Evolutionary conservation across 139 green algal genomes (phyloP).

Genomic region (Mesostigma viride): DNA sequence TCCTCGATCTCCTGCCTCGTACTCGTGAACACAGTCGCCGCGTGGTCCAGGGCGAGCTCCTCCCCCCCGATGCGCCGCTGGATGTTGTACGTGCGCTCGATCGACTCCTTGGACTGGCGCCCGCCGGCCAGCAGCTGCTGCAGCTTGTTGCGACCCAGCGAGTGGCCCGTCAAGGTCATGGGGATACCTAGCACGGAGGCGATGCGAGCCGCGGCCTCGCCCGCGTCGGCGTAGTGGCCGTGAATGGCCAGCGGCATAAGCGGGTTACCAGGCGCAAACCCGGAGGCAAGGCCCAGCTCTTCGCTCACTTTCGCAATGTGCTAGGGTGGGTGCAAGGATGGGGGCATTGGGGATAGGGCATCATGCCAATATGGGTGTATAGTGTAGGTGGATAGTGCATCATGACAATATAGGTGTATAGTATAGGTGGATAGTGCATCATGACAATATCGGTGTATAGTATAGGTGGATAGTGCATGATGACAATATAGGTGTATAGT

Average conservation of each 20-base stretch:
- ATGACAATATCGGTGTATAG: no score
- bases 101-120: conserved; percentile 53
- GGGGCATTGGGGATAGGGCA: no score
- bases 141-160: conserved; percentile 78
- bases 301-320: no score
- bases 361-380: no score
- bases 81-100: conserved; percentile 85
- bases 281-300: background rate
- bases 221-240: conserved; percentile 76
- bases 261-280: conserved; percentile 18
- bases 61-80: conserved; percentile 76
- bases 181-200: conserved; percentile 60
- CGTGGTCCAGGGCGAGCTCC: conserved; percentile 74
- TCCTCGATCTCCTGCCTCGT: conserved; percentile 82
- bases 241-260: conserved; percentile 43
- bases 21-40: conserved; percentile 73
- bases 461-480: no score
- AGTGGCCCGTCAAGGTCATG: conserved; percentile 87
- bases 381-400: no score
- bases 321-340: no score
- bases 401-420: no score
- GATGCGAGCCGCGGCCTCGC: conserved; percentile 60
- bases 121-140: conserved; percentile 3
- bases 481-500: no score
- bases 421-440: no score